These are phyloP conservation scores for Whalleya microplaca DNA, from an alignment of 2,329 filamentous ascomycete species.

Conservation along the genomic window DNA sequence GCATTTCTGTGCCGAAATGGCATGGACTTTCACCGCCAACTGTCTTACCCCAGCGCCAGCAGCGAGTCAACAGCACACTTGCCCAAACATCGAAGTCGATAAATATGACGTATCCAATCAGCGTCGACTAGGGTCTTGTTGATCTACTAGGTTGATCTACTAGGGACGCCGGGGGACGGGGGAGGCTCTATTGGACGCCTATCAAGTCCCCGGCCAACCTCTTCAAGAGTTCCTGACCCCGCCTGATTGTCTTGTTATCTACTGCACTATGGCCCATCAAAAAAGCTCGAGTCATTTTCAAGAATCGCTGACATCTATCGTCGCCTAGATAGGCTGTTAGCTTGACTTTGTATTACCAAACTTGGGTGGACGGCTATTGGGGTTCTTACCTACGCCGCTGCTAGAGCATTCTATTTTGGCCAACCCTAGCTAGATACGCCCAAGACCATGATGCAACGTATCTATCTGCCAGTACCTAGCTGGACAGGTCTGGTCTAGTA, in stretches of 20 bases:
- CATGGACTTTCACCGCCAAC: slow-evolving; percentile 23
- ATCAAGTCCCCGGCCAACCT: slow-evolving; percentile 20
- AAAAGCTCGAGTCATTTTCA: slow-evolving; percentile 10
- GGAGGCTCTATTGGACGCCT: slow-evolving; percentile 21
- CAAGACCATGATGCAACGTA: slow-evolving; percentile 25
- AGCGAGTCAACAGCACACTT: slow-evolving; percentile 22
- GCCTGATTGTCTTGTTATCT: slow-evolving; percentile 25
- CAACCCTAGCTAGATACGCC: slow-evolving; percentile 20
- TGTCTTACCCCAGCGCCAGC: slow-evolving; percentile 9
- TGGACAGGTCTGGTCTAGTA: slow-evolving; percentile 8
- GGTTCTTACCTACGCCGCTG: slow-evolving; percentile 12
- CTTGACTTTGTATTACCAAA: slow-evolving; percentile 30
- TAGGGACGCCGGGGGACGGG: background rate
- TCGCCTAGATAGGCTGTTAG: background rate
- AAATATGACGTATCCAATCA: slow-evolving; percentile 32
- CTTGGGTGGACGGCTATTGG: slow-evolving; percentile 13
- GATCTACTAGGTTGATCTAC: slow-evolving; percentile 19
- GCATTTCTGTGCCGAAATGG: slow-evolving; percentile 24
- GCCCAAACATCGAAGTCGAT: slow-evolving; percentile 13
- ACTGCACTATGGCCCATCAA: slow-evolving; percentile 16
- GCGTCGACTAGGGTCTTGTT: slow-evolving; percentile 19
- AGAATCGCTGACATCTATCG: slow-evolving; percentile 13
- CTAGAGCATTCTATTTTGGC: slow-evolving; percentile 7
- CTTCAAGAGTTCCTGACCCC: slow-evolving; percentile 20
- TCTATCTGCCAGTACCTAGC: slow-evolving; percentile 10